Evolutionary conservation across 1,284 basidiomycete species (phyloP), one percentile per base, ranked within the genome.

Genomic region (Amylostereum chailletii): DNA sequence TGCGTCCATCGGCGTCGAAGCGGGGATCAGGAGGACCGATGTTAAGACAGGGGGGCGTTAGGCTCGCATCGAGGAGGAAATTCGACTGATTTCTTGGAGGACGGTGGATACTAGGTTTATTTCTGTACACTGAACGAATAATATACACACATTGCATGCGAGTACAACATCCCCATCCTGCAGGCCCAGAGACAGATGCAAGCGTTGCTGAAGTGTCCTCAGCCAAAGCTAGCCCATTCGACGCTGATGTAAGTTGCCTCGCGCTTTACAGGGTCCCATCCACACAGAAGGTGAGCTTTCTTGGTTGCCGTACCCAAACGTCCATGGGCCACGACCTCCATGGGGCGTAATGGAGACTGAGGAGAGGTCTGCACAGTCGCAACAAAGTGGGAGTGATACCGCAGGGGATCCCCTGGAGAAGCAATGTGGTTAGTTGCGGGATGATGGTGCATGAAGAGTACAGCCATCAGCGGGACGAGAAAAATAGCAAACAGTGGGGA

Each of bases 331-430:
- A 99, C 87, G 40, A 99, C 78, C 62, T 96, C 92, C 77, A 94
- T 88, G 2, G 94, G 93, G 38, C 76, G 73, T 48, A 98, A 71
- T 0, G 74, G 60, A 7, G 80, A 67, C 5, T 71, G 62, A 1
- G 81, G 77, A 0, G 84, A 80, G 32, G 85, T 76, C 29, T 91
- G 67, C 4, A 95, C 87, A 10, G 89, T 83, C 6, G 87, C 88
- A 8, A 89, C 87, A 62, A 97, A 99, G 66, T 99, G 96, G 1
- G 94, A 95, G 60, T 99, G 96, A 64, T 96, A 99, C 11, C 96
- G 78, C 33, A 99, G 68, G 3, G 94, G 94, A 62, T 99, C 96
- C 47, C 94, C 94, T 94, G 50, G 8, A 51, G 4, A 4, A 29
- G 41, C 4, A 40, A 43, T 44, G 11, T 45, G 37, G 42, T 36